Conservation (phyloP, 179 eudicot genomes). For the Beta corolliflora region DNA sequence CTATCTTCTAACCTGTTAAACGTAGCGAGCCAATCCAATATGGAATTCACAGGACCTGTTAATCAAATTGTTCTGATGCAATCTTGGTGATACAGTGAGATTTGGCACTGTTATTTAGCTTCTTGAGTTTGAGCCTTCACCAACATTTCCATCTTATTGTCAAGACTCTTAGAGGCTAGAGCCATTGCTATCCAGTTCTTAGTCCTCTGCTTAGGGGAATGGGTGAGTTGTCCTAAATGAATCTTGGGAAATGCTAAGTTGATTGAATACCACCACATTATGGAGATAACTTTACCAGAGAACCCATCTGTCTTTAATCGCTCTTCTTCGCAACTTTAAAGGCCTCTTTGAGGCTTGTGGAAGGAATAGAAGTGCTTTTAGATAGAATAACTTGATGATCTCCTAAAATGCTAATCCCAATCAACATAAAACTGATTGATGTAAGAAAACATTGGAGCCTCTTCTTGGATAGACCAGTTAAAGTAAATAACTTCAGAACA, state of each 20-base stretch:
- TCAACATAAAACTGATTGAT: not conserved
- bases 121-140: not conserved
- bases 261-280: not conserved
- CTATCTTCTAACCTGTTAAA: not conserved
- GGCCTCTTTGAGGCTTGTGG: not conserved
- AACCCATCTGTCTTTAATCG: not conserved
- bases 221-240: not conserved
- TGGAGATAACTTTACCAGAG: not conserved
- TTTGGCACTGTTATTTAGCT: not conserved
- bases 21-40: not conserved
- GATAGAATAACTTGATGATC: not conserved
- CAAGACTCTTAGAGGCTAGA: not conserved
- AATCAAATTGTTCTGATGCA: not conserved
- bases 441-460: not conserved
- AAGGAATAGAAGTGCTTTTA: not conserved
- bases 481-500: not conserved
- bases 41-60: not conserved
- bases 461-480: not conserved
- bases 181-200: not conserved
- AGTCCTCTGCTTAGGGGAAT: not conserved
- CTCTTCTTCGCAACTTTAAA: not conserved
- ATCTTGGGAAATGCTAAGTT: not conserved
- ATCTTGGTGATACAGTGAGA: not conserved
- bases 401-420: not conserved
- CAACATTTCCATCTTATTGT: not conserved